These are phyloP conservation scores for Globisporangium canariense DNA, from an alignment of 352 stramenopile genomes.

Conservation along the genomic window DNA sequence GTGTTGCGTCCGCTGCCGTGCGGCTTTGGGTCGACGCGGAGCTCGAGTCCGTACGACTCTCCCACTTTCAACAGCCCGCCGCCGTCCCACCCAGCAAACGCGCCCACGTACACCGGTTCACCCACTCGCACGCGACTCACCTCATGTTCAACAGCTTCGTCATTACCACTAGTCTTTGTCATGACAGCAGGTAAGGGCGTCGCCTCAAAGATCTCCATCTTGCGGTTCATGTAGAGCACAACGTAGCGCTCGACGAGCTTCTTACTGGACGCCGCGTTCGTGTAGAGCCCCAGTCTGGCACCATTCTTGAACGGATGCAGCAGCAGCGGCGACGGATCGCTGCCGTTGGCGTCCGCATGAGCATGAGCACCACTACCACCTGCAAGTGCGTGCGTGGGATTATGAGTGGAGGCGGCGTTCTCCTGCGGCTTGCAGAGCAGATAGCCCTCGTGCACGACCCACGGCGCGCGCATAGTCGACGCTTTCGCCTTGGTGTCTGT, in stretches of 20 bases:
- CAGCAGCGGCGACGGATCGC: constrained; percentile 2
- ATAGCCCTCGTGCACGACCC: constrained; percentile 62
- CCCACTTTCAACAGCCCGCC: constrained; percentile 57
- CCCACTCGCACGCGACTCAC: constrained; percentile 22
- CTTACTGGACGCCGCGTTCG: not conserved
- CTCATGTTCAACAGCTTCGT: not conserved
- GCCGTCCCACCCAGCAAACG: constrained; percentile 79
- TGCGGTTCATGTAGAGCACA: constrained; percentile 77
- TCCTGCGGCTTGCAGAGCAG: constrained; percentile 39
- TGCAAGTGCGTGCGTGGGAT: not conserved
- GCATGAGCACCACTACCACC: no score
- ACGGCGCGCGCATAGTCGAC: constrained; percentile 35
- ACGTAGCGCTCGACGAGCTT: constrained; percentile 51
- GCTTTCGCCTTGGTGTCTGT: not conserved
- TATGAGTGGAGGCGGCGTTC: not conserved
- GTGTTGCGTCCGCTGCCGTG: constrained; percentile 19
- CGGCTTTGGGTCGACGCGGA: constrained; percentile 62
- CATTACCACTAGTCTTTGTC: not conserved
- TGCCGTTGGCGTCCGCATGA: not conserved
- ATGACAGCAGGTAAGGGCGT: not conserved
- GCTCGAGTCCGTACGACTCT: constrained; percentile 75
- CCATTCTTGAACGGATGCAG: constrained; percentile 13
- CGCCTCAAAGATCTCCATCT: constrained; percentile 68
- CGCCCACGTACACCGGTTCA: constrained; percentile 48
- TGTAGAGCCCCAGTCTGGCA: constrained; percentile 1